Evolutionary conservation across 164 flowering plant genomes (phyloP), one percentile per base, ranked within the genome.

Genomic region (Warburgia ugandensis): DNA sequence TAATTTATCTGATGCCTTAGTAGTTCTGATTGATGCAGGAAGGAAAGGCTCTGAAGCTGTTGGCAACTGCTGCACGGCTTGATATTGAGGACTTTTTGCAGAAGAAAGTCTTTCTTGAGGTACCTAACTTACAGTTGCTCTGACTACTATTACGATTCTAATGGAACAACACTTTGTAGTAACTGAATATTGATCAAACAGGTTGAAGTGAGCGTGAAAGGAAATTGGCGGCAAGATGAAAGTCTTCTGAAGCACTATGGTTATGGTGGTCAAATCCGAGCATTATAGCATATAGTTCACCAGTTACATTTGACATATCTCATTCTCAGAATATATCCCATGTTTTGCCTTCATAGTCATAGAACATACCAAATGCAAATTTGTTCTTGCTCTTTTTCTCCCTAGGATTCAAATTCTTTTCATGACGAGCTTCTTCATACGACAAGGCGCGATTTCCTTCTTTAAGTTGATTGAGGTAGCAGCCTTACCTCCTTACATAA

Each of bases 41-140:
- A 47, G 99, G 97, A 45, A 84, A 69, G 65, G 94, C 99, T 57
- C 48, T 94, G 48, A 94, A 94, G 57, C 42, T 79, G 38, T 71
- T 89, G 27, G 92, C 99, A 55, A 94, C 95, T 30, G 97, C 97
- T 56, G 80, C 99, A 40, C 79, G 99, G 47, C 90, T 86, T 23
- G 99, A 94, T 65, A 84, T 94, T 28, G 99, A 94, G 72, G 95
- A 89, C 71, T 89, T 94, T 69, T 58, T 94, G 65, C 94, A 89
- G 68, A 94, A 94, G 83, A 78, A 89, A 73, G 99, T 94, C 31
- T 94, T 43, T 71, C 87, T 94, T 22, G 99, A 89, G 97, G 99
- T 92, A 35, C 17, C 2, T 20, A 30, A 12, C 12, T 50, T 33
- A 13, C 5, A 22, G 25, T 17, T 37, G 3, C 17, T 37, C n/a